Evolutionary conservation across 202 grass and related monocot genomes (phyloP), one percentile per base, ranked within the genome.

Genomic region (Digitaria exilis): DNA sequence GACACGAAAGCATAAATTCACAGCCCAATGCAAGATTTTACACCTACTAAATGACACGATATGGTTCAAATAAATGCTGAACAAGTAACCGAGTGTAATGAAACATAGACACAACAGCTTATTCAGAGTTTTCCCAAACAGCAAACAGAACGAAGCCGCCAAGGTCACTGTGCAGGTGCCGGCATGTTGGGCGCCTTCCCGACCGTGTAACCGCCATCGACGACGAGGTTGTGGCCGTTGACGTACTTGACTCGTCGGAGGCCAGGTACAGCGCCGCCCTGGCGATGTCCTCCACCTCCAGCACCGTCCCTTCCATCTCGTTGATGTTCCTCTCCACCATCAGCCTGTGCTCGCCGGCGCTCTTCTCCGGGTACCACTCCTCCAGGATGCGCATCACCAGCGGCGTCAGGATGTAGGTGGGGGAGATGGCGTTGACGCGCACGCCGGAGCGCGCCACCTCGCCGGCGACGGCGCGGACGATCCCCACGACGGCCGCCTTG

Each of bases 381-480:
- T 37, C 35, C 35, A 37, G 4, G 1, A 5, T 37, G 5, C 35
- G 35, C 35, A 68, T 65, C 2, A 17, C 41, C 26, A 86, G 7
- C 31, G 83, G 64, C 80, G 86, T 92, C 7, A 70, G 1, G 30
- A 89, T 43, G 39, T 37, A 43, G 9, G 10, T 31, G 7, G 90
- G 90, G 28, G 90, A 92, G 61, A 89, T 31, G 80, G 82, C 81
- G 68, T 92, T 89, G 45, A 86, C 86, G 19, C 86, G 55, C 14
- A 89, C 26, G 21, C 90, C 90, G 28, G 78, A 34, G n/a, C 65
- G 83, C 31, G 77, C 22, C 0, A 88, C 28, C 81, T 76, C 82
- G 21, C 52, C 79, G 0, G 82, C 90, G 0, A 16, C 44, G 2
- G 79, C 50, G n/a, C 78, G 60, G 28, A 79, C 82, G 8, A 79